Evolutionary conservation across 148 eudicot species (phyloP), one percentile per base, ranked within the genome.

Genomic region (Amaranthus palmeri): DNA sequence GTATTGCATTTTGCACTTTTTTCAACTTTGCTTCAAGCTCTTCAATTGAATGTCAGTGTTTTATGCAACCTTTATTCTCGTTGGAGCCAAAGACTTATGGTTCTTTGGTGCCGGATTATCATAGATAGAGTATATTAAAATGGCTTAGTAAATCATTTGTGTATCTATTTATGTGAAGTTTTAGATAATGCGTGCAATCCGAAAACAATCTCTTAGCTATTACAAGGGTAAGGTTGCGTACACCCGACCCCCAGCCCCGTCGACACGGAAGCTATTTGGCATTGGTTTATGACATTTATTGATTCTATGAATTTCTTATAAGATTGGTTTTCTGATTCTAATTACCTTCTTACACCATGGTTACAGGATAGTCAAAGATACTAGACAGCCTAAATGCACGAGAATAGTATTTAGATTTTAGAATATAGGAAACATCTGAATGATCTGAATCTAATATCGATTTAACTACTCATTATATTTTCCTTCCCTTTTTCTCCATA

Each of bases 1-100:
- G 98, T 95, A 77, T 67, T 73, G 65, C 41, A 17, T 70, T 74
- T 68, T 59, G 4, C 54, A 68, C 17, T 68, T 0, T 74, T 52
- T 67, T n/a, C 8, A 43, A 54, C 17, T 55, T 51, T 67, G 18
- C 48, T 7, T 62, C 42, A 36, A 18, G 45, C 65, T 8, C 10
- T 50, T 54, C 51, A 25, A 57, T 72, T 67, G 45, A 25, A 12
- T 25, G 7, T 63, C 12, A 12, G 18, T 72, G 68, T n/a, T 48
- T 44, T 50, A 10, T 25, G 36, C 36, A 25, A 25, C 36, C 36
- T 25, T 25, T 25, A 25, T 25, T 25, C 36, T 25, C 36, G 36
- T 25, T 25, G 36, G 36, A 25, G 36, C 36, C 36, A 25, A 25
- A 25, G 36, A 25, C 36, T 25, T 25, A 25, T 25, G 36, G 36